Evolutionary conservation across 805 yeast species (phyloP), one percentile per base, ranked within the genome.

Genomic region (Candida ascalaphidarum): DNA sequence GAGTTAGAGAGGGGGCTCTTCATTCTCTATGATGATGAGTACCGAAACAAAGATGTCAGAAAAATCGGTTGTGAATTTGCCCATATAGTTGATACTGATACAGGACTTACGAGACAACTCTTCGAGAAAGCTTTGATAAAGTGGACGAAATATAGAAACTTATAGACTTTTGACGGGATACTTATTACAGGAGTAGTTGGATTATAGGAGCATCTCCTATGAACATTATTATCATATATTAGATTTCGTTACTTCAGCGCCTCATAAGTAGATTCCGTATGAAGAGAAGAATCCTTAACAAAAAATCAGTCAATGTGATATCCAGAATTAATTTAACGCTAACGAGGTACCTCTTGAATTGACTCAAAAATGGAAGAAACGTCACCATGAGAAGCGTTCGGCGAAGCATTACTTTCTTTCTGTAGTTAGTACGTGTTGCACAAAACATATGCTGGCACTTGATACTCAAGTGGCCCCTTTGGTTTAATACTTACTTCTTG

Each of bases 21-120:
- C 26, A 59, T 72, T 12, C 42, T 81, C 31, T 85, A 74, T 43
- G 95, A 85, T 46, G 95, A 85, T 49, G 95, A 85, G 50, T 43
- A 55, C 31, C 64, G 95, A 37, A 85, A 85, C 45, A 66, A 56
- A 35, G 95, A 85, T 40, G 95, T 85, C 4, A 79, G 73, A 43
- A 42, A 51, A 14, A 63, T 81, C 11, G 86, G 86, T 4, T 84
- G 83, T 16, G 67, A 71, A 29, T 85, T 85, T 50, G 71, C 74
- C 11, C 70, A 74, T 44, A 70, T 85, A 7, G 59, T 60, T 6
- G 71, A 76, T 41, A 79, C 77, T 23, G 56, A 58, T 15, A 39
- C 43, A 13, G 84, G 85, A 1, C 62, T 80, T 19, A 72, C 77
- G 1, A 63, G 76, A 64, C 41, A 54, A 12, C 44, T 71, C n/a